These are phyloP conservation scores for Cicer arietinum DNA, from an alignment of 306 rosid genomes.

Conservation along the genomic window DNA sequence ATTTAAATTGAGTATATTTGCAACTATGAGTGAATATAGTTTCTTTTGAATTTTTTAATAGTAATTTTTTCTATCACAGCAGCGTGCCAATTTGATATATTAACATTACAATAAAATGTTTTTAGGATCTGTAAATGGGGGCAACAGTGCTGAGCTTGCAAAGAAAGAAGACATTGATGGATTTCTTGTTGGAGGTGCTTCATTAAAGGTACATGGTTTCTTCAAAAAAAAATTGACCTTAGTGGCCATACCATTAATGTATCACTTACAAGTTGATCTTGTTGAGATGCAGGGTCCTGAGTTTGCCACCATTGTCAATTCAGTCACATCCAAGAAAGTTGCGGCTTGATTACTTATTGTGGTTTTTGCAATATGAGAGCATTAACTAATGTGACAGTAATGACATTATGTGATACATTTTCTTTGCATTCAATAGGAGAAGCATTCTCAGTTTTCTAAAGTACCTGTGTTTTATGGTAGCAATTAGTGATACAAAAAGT, in stretches of 20 bases:
- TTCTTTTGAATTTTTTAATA: slow-evolving; percentile 4
- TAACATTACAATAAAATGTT: slow-evolving; percentile 9
- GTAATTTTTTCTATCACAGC: background rate
- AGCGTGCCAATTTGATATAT: background rate
- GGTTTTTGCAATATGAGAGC: slow-evolving; percentile 48
- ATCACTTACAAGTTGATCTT: slow-evolving; percentile 36
- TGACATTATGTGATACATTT: slow-evolving; percentile 25
- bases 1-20: slow-evolving; percentile 4
- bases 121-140: slow-evolving; percentile 94
- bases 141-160: slow-evolving; percentile 90
- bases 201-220: slow-evolving; percentile 80
- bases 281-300: slow-evolving; percentile 80
- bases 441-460: slow-evolving; percentile 48
- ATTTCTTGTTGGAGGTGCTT: slow-evolving; percentile 98
- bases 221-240: slow-evolving; percentile 5
- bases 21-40: background rate
- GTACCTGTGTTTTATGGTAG: slow-evolving; percentile 45
- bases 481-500: slow-evolving; percentile 41
- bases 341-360: slow-evolving; percentile 64
- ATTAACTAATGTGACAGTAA: slow-evolving; percentile 44
- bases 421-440: slow-evolving; percentile 37
- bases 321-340: slow-evolving; percentile 92
- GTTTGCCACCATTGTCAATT: slow-evolving; percentile 82
- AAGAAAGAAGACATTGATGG: slow-evolving; percentile 98
- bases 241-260: background rate